Percentiles rank a stretch among this genome's conserved stretches.
Conservation (phyloP, 495 filamentous ascomycete genomes). For the Penicillium lividum region DNA sequence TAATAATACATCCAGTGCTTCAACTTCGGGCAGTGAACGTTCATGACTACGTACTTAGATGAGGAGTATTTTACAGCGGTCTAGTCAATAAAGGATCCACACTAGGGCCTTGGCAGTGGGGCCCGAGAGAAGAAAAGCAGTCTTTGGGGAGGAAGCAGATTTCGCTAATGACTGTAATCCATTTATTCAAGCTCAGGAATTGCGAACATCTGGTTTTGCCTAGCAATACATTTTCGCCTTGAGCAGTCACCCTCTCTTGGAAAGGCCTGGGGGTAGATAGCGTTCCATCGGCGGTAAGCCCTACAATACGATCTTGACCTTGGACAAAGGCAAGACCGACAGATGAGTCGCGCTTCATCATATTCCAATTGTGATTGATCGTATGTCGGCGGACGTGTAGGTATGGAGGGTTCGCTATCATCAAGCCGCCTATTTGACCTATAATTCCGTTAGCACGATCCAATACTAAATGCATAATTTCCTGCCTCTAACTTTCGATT, state of each 20-base stretch:
- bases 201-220: not conserved
- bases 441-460: not conserved
- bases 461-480: too few species aligned
- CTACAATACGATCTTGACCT: not conserved
- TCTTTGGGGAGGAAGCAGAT: too few species aligned
- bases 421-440: not conserved
- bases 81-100: too few species aligned
- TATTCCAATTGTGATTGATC: not conserved
- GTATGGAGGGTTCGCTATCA: not conserved
- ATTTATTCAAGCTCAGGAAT: not conserved
- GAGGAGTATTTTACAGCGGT: too few species aligned
- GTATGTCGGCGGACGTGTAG: not conserved
- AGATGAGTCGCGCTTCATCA: not conserved
- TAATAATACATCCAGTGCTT: too few species aligned
- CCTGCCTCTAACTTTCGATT: not conserved
- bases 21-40: too few species aligned
- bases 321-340: not conserved
- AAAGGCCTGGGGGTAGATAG: not conserved
- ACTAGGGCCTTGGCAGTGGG: too few species aligned
- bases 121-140: too few species aligned
- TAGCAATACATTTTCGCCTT: not conserved
- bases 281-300: not conserved
- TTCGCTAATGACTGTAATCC: too few species aligned
- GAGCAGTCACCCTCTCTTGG: not conserved
- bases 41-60: too few species aligned